Evolutionary conservation across 2,329 filamentous ascomycete species (phyloP), one percentile per base, ranked within the genome.

Genomic region (Penicillium rolfsii): DNA sequence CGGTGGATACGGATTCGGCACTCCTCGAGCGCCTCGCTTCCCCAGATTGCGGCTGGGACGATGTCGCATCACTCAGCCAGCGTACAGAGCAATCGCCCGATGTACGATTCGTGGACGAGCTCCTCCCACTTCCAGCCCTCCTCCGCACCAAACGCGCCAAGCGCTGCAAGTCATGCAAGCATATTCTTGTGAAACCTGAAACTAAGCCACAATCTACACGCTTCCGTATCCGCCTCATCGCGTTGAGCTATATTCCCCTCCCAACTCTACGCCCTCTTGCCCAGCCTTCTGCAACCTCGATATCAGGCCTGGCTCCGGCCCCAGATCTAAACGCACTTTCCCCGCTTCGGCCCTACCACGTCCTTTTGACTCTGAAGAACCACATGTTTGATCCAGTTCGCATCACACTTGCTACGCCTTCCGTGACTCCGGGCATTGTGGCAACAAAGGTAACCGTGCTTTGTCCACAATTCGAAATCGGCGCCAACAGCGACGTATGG

Each of bases 131-230:
- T 14, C 89, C 93, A 0, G 89, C 91, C 16, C 84, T 96, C 2
- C 86, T 99, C 14, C 89, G 92, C 59, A 96, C 94, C 0, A 97
- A 97, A 74, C 90, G 94, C 40, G 93, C 92, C 22, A 98, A 97
- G 79, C 91, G 95, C 49, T 99, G 95, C 77, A 90, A 91, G 54
- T 85, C 89, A 11, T 99, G 95, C 78, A 89, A 95, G 12, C 94
- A 98, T 79, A 97, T 98, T 73, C 89, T 99, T 68, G 91, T 92
- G 63, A 96, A 96, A 75, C 95, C 94, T 14, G 95, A 99, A 77
- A 86, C 89, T 61, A 99, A 98, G 77, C 89, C 96, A 35, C 87
- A 88, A 50, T 94, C 90, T 55, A 95, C 91, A 6, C 89, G 93
- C 33, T 98, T 95, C 84, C 91, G 94, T 71, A 97, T 99, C 76